Conservation (phyloP, 768 basidiomycete genomes). For the Galerina marginata region DNA sequence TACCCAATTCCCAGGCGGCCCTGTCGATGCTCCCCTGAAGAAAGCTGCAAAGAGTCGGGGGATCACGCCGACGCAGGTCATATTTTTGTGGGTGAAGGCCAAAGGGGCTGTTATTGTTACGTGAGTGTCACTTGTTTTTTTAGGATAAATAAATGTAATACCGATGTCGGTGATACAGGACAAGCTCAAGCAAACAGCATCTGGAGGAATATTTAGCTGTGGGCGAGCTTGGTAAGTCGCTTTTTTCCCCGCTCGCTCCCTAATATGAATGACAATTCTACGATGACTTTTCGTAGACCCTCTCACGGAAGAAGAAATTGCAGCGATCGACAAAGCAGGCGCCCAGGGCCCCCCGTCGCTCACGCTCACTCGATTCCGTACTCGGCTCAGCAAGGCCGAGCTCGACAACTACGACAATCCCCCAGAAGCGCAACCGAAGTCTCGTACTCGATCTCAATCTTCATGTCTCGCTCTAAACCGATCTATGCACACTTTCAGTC, state of each 20-base stretch:
- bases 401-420: no score
- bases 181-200: constrained; percentile 62
- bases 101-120: constrained; percentile 75
- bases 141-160: no score
- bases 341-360: constrained; percentile 50
- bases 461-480: no score
- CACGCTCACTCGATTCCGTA: no score
- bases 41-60: constrained; percentile 58
- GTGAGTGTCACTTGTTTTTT: constrained; percentile 36
- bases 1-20: constrained; percentile 63
- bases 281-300: constrained; percentile 39
- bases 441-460: no score
- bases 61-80: constrained; percentile 66
- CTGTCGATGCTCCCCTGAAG: constrained; percentile 61
- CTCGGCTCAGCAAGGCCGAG: no score
- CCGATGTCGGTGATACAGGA: constrained; percentile 32
- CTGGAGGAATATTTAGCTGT: constrained; percentile 72
- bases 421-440: no score
- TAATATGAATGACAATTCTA: neutral
- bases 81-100: constrained; percentile 70
- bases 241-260: neutral
- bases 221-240: constrained; percentile 52
- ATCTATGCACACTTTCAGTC: no score
- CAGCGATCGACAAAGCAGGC: constrained; percentile 68
- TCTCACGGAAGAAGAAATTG: constrained; percentile 62